Base-by-base conservation (phyloP, 495 filamentous ascomycete species). In the Astrocystis sublimbata region DNA sequence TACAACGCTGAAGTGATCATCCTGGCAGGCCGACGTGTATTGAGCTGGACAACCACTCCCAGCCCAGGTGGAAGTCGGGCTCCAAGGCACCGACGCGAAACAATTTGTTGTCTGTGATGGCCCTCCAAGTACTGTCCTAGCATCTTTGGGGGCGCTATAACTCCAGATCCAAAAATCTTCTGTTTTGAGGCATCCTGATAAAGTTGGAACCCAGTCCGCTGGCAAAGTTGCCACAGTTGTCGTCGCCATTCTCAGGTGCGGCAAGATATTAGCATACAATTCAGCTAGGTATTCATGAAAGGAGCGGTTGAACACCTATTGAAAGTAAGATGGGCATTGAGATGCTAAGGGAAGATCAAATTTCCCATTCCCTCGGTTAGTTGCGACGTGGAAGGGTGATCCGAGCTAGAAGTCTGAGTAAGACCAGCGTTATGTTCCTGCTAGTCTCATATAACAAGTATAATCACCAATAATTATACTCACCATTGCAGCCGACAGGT, bases 141-240 rank as follows among this genome's bases (percentile, higher is more conserved):
- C 51, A 26, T 73, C 67, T 0, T 6, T 4, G 0, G 21, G 21
- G 10, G 6, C 12, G 17, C 53, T 30, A 19, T 62, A 68, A 17
- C 67, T 62, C 71, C 71, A 73, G 15, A 71, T 63, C 71, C 71
- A 73, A 41, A 50, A 67, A 50, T 73, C 71, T n/a, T 30, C 47
- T 6, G 42, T 55, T 45, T 51, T 47, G 19, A 67, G 55, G 45
- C 71, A 73, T 3, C 62, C 66, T 10, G 61, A 38, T 28, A 43
- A 21, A 1, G 60, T 59, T 4, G 69, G 71, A 28, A 61, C 59
- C 63, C 56, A 71, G 23, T 58, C 58, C 49, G 58, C 41, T 26
- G 54, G 42, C 47, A 69, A 36, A 13, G 64, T 66, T 10, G 61
- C 61, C 35, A 36, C 49, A 33, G 45, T 9, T 5, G 46, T 60